Evolutionary conservation across 441 rosid species (phyloP), one percentile per base, ranked within the genome.

Genomic region (Adansonia gregorii): DNA sequence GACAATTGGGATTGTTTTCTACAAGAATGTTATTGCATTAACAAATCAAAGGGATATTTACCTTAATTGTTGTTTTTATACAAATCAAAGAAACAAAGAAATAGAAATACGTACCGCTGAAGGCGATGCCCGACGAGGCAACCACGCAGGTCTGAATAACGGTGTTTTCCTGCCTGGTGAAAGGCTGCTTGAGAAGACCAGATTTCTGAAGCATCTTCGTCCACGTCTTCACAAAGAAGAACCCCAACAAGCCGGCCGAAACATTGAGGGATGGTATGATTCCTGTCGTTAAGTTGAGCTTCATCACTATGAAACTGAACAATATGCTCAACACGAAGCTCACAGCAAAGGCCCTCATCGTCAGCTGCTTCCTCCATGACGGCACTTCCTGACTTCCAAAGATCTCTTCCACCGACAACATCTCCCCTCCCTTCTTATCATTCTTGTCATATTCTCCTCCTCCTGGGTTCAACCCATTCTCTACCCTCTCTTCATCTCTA

Each of bases 61-160:
- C 15, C 17, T 6, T 22, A 17, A 22, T 7, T 1, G 7, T 17
- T n/a, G 8, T 45, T 41, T 8, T 20, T 19, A 12, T 55, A n/a
- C 69, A 0, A 22, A 19, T 24, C 52, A 49, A 49, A 49, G 52
- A 49, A 61, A 1, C 27, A 66, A 58, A 35, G 48, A 52, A 19
- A 73, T 46, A 39, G 31, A 41, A 22, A 75, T 24, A 11, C 82
- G 58, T 85, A 94, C 95, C 94, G 80, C 97, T 94, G 51, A 90
- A 94, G 78, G 97, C 90, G 78, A 94, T 94, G 82, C 98, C 98
- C 17, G 97, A 87, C 82, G 97, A 89, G 74, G 98, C 97, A 20
- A 94, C 97, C 41, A 94, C 94, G 59, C 97, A 94, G 9, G 98
- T 91, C 88, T 94, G 98, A 20, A 94, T 91, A 52, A 91, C 98